Evolutionary conservation across 2,329 filamentous ascomycete genomes (phyloP).

Genomic region (Cercospora janseana): DNA sequence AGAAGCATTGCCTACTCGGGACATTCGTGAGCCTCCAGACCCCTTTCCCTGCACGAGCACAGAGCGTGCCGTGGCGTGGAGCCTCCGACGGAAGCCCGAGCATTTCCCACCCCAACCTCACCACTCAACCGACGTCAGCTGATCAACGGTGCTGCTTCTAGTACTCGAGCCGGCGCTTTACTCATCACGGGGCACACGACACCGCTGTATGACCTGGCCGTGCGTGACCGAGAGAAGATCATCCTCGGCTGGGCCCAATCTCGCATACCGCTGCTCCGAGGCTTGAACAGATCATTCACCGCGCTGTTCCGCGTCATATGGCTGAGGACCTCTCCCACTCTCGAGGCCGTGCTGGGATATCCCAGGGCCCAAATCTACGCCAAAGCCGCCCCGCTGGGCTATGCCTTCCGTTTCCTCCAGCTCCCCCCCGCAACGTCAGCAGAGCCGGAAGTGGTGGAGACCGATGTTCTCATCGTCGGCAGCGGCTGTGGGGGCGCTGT

Average conservation of each 20-base stretch:
- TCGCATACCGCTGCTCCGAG: conserved; percentile 55
- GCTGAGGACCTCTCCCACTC: conserved; percentile 55
- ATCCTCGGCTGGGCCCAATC: conserved; percentile 62
- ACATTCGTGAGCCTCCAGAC: background rate
- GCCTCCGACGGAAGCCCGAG: conserved; percentile 21
- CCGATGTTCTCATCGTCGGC: conserved; percentile 81
- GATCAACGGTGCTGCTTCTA: conserved; percentile 35
- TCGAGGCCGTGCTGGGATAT: conserved; percentile 58
- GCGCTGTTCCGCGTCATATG: conserved; percentile 56
- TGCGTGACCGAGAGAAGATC: conserved; percentile 60
- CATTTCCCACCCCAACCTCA: conserved; percentile 19
- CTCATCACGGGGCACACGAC: conserved; percentile 66
- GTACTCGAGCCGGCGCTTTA: conserved; percentile 61
- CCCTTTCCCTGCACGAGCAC: conserved; percentile 6
- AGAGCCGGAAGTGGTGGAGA: conserved; percentile 61
- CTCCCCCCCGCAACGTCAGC: conserved; percentile 43
- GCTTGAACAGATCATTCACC: conserved; percentile 57
- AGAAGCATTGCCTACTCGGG: background rate
- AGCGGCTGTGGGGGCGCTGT: conserved; percentile 85
- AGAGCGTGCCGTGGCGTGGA: background rate
- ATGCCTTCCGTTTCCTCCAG: conserved; percentile 62
- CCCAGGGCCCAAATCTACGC: conserved; percentile 57
- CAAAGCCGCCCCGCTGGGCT: conserved; percentile 49
- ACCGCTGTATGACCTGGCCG: conserved; percentile 61
- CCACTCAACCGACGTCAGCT: conserved; percentile 15